phyloP scores from a whole-genome alignment of 768 basidiomycete species.

The Suillus decipiens region DNA sequence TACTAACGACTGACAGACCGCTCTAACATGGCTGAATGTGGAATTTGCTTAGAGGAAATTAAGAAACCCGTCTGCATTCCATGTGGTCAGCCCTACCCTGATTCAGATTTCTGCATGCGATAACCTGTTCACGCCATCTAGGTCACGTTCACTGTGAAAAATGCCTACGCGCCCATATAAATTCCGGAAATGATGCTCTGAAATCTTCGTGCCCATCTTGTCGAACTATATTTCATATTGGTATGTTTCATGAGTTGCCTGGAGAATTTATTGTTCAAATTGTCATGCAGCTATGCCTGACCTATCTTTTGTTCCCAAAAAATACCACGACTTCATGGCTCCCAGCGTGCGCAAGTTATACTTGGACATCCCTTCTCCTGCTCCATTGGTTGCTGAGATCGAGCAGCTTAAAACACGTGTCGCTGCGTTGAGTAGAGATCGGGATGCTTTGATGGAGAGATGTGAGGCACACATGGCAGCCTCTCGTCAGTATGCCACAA shows the following conservation, averaged over 20 bases:
- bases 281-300: constrained; percentile 45
- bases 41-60: constrained; percentile 59
- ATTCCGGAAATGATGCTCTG: constrained; percentile 31
- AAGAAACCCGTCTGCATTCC: constrained; percentile 60
- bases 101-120: not conserved
- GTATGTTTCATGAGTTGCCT: constrained; percentile 35
- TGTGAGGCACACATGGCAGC: constrained; percentile 43
- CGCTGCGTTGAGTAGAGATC: constrained; percentile 39
- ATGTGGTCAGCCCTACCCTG: constrained; percentile 50
- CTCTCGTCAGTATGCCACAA: constrained; percentile 33
- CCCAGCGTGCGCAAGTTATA: constrained; percentile 60
- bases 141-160: constrained; percentile 69
- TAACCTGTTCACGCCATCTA: constrained; percentile 26
- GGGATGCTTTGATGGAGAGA: constrained; percentile 43
- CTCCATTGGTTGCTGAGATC: constrained; percentile 33
- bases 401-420: constrained; percentile 41
- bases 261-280: constrained; percentile 3
- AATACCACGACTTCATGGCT: constrained; percentile 57
- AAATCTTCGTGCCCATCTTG: constrained; percentile 62
- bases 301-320: constrained; percentile 50
- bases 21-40: constrained; percentile 52
- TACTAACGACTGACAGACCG: not conserved
- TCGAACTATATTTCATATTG: constrained; percentile 52
- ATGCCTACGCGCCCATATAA: constrained; percentile 47
- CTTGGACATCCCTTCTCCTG: constrained; percentile 42